Conservation (phyloP, 805 yeast genomes). For the Saccharomycopsis guyanensis region DNA sequence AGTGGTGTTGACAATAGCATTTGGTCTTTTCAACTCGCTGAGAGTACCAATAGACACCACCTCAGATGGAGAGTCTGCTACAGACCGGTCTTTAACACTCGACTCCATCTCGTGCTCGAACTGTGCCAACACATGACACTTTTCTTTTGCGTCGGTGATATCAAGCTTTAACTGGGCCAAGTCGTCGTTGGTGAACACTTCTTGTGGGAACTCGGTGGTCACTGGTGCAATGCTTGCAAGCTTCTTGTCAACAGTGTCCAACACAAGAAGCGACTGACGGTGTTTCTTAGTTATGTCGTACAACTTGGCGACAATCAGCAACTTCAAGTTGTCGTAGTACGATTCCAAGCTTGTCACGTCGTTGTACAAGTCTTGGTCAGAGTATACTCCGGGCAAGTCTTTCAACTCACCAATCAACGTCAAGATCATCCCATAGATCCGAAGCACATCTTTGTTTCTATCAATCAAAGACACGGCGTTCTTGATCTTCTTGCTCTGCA, state of each 20-base stretch:
- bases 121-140: slow-evolving; percentile 42
- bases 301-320: slow-evolving; percentile 37
- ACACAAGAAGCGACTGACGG: slow-evolving; percentile 38
- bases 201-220: slow-evolving; percentile 17
- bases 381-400: slow-evolving; percentile 89
- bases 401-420: slow-evolving; percentile 49
- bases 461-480: slow-evolving; percentile 19
- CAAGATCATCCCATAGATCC: slow-evolving; percentile 44
- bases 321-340: slow-evolving; percentile 40
- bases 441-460: slow-evolving; percentile 32
- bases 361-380: slow-evolving; percentile 60
- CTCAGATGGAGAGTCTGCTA: slow-evolving; percentile 31
- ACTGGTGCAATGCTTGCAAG: slow-evolving; percentile 7
- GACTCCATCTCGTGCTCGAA: slow-evolving; percentile 29
- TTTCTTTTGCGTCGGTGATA: slow-evolving; percentile 22
- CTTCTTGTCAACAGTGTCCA: slow-evolving; percentile 22
- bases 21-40: slow-evolving; percentile 24
- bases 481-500: slow-evolving; percentile 22
- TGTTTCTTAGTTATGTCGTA: slow-evolving; percentile 35
- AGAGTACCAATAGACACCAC: slow-evolving; percentile 23
- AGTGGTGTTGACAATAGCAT: slow-evolving; percentile 23
- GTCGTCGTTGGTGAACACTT: slow-evolving; percentile 33
- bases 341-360: slow-evolving; percentile 44
- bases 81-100: slow-evolving; percentile 21
- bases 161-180: slow-evolving; percentile 25